Evolutionary conservation across 2,329 filamentous ascomycete genomes (phyloP), one percentile per base, ranked within the genome.

Genomic region (Penicillium concentricum): DNA sequence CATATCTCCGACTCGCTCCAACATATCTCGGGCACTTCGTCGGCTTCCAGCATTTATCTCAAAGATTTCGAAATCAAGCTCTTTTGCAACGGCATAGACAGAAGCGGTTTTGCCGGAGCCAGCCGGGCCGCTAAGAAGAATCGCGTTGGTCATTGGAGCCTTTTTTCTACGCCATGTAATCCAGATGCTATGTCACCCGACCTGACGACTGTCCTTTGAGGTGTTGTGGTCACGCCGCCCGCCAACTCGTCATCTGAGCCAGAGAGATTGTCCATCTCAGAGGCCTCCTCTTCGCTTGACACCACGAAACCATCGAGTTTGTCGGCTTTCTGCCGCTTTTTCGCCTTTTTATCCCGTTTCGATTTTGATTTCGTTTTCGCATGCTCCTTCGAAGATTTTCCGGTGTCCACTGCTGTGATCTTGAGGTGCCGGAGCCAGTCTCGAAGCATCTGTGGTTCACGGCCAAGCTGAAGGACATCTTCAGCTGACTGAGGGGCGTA

Each of bases 1-100:
- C 93, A 99, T 97, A 74, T 99, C 92, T 39, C 94, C 95, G 43
- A 99, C 91, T 65, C 85, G 90, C 67, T 99, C 94, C 34, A 96
- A 72, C 46, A 99, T 87, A 67, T 99, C 94, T 71, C 88, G 94
- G 32, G 92, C 93, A 68, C 86, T 96, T 60, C 94, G 83, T 49
- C 92, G 86, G 63, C 85, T 91, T 58, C 91, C 86, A 0, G 93
- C 79, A 67, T 96, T 95, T 69, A 99, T 92, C 74, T 99, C 94
- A 64, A 99, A 99, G 1, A 99, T 84, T 67, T 96, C 92, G 68
- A 95, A 97, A 1, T 85, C 91, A 16, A 97, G 81, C 74, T 99
- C 93, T 68, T 90, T 93, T 5, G 94, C 93, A 41, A 92, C 89
- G 4, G 94, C 94, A 72, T 95, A 92, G 0, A 97, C 89, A 1